Conservation (phyloP, 192 early-diverging fungal genomes). For the Backusella morwellensis region DNA sequence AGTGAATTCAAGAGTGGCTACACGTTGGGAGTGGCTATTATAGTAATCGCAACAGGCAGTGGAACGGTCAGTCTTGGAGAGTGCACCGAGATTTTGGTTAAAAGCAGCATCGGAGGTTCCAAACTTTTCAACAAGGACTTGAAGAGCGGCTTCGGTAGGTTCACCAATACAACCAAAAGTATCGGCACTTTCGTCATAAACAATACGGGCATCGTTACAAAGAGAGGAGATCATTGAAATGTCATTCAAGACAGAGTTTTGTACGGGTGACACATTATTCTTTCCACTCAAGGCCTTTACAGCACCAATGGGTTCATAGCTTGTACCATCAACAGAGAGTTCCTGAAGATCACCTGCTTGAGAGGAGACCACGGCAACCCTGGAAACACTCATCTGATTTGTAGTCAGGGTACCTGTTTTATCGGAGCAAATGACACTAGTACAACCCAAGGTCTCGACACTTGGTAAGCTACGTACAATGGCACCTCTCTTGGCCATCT, state of each 20-base stretch:
- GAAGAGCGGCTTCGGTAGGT: slow-evolving; percentile 97
- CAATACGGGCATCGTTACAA: slow-evolving; percentile 89
- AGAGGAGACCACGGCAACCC: slow-evolving; percentile 55
- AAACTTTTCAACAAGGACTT: slow-evolving; percentile 91
- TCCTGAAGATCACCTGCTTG: slow-evolving; percentile 53
- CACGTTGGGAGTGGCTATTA: slow-evolving; percentile 55
- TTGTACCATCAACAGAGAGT: slow-evolving; percentile 78
- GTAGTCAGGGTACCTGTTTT: slow-evolving; percentile 99
- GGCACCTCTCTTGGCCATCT: slow-evolving; percentile 95
- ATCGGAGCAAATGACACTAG: slow-evolving; percentile 97
- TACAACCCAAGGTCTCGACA: slow-evolving; percentile 98
- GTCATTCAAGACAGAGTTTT: slow-evolving; percentile 65
- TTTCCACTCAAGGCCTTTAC: slow-evolving; percentile 35
- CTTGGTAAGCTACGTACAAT: slow-evolving; percentile 91
- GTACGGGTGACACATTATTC: slow-evolving; percentile 40
- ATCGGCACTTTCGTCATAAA: slow-evolving; percentile 66
- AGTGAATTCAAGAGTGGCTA: slow-evolving; percentile 87
- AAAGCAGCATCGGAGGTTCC: slow-evolving; percentile 69
- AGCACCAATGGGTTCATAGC: slow-evolving; percentile 82
- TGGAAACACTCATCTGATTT: slow-evolving; percentile 94
- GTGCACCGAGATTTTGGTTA: slow-evolving; percentile 54
- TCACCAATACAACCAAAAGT: slow-evolving; percentile 85
- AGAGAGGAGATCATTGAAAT: slow-evolving; percentile 78
- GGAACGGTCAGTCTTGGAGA: slow-evolving; percentile 55
- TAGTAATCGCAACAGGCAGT: slow-evolving; percentile 77